A percentile compares a stretch with the other conserved stretches of the same genome.
Conservation (phyloP, 129 eudicot species). For the Centella asiatica region DNA sequence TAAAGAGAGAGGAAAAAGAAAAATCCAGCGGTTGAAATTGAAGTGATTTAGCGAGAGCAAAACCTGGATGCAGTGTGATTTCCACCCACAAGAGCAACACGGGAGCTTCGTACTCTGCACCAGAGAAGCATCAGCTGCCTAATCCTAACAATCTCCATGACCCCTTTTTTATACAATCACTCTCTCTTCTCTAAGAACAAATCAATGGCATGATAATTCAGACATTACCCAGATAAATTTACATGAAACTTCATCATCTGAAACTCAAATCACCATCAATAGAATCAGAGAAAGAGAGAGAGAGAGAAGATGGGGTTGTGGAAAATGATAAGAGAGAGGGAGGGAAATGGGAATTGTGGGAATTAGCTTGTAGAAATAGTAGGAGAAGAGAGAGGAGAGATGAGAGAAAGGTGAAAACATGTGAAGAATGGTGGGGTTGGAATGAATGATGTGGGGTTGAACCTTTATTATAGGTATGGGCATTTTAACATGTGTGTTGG, state of each 20-base stretch:
- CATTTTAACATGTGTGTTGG: not conserved
- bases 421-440: not conserved
- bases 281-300: not conserved
- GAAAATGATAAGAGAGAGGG: not conserved
- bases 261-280: slow-evolving; percentile 1
- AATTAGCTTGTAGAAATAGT: not conserved
- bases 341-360: not conserved
- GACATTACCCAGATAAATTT: not conserved
- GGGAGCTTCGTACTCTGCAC: slow-evolving; percentile 22
- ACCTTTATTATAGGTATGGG: too few species aligned
- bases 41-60: slow-evolving; percentile 38
- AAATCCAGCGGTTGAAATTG: not conserved
- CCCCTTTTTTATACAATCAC: not conserved
- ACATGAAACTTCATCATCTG: not conserved
- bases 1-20: not conserved
- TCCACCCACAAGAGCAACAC: slow-evolving; percentile 48
- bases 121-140: slow-evolving; percentile 30
- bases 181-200: not conserved
- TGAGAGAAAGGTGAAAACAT: not conserved
- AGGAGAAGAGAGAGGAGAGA: not conserved
- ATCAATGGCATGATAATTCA: not conserved
- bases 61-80: slow-evolving; percentile 53
- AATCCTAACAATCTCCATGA: slow-evolving; percentile 16
- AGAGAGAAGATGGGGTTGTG: not conserved
- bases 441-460: not conserved